Conservation (phyloP, 148 eudicot genomes). For the Rhododendron kiyosumense region DNA sequence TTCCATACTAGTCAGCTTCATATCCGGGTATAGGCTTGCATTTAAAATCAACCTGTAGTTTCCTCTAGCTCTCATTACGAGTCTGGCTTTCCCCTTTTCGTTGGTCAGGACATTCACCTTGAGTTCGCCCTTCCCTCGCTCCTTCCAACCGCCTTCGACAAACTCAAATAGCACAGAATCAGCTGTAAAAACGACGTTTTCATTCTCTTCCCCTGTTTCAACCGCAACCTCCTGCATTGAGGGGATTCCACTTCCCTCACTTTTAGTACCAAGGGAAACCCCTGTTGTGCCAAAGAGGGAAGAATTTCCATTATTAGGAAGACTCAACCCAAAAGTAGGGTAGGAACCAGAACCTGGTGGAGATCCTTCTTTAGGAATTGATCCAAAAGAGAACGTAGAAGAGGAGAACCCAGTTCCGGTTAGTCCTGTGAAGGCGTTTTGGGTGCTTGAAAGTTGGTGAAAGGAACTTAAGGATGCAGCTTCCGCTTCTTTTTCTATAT, state of each 20-base stretch:
- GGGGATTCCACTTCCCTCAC: slow-evolving; percentile 46
- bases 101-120: slow-evolving; percentile 58
- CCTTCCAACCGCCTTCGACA: slow-evolving; percentile 77
- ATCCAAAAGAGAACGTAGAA: slow-evolving; percentile 76
- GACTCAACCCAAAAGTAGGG: slow-evolving; percentile 39
- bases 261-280: slow-evolving; percentile 38
- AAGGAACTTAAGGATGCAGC: slow-evolving; percentile 60
- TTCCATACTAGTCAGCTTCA: slow-evolving; percentile 93
- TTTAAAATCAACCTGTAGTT: slow-evolving; percentile 79
- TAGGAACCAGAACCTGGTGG: slow-evolving; percentile 28
- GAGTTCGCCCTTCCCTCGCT: slow-evolving; percentile 94
- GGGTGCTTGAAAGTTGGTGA: slow-evolving; percentile 78
- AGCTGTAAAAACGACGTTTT: slow-evolving; percentile 62
- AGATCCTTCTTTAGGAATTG: slow-evolving; percentile 48
- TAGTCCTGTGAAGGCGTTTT: slow-evolving; percentile 89
- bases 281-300: slow-evolving; percentile 53
- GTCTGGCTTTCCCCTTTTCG: slow-evolving; percentile 60
- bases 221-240: slow-evolving; percentile 60
- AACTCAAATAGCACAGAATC: slow-evolving; percentile 81
- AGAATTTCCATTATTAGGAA: slow-evolving; percentile 45
- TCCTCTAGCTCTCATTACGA: slow-evolving; percentile 85
- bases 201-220: slow-evolving; percentile 95
- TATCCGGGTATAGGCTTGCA: slow-evolving; percentile 72
- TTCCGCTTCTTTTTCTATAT: slow-evolving; percentile 25
- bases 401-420: slow-evolving; percentile 75